Evolutionary conservation across 1,284 basidiomycete genomes (phyloP).

Genomic region (Fistulina hepatica): DNA sequence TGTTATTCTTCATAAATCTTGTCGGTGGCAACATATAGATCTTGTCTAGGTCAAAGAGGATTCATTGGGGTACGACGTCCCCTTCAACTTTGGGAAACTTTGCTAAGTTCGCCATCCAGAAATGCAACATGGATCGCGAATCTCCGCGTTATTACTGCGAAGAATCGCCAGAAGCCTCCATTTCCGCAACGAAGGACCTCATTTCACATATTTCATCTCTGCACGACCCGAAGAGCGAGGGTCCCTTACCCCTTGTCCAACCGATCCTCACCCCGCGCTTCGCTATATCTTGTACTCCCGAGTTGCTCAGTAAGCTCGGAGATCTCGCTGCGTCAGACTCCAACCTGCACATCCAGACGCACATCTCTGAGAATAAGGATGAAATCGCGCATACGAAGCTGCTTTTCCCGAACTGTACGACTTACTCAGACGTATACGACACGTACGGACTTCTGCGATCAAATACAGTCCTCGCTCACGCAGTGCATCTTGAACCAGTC

Average conservation of each 20-base stretch:
- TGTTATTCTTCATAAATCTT: conserved; percentile 12
- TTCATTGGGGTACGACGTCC: conserved; percentile 59
- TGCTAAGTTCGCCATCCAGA: conserved; percentile 31
- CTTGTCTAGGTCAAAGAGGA: conserved; percentile 66
- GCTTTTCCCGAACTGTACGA: conserved; percentile 50
- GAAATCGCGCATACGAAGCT: conserved; percentile 64
- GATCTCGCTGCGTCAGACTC: conserved; percentile 44
- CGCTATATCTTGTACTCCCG: conserved; percentile 80
- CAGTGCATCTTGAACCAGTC: conserved; percentile 64
- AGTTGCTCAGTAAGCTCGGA: conserved; percentile 61
- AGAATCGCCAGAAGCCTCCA: conserved; percentile 42
- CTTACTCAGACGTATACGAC: conserved; percentile 80
- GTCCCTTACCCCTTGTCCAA: conserved; percentile 49
- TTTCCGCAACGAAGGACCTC: conserved; percentile 52
- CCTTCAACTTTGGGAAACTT: conserved; percentile 24
- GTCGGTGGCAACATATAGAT: no score
- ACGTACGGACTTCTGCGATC: conserved; percentile 61
- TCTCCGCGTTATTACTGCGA: conserved; percentile 68
- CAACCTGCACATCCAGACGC: conserved; percentile 78
- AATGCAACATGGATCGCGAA: conserved; percentile 93
- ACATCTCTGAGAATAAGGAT: conserved; percentile 76
- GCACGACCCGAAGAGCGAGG: conserved; percentile 15
- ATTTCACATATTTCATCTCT: conserved; percentile 49
- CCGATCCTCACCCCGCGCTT: conserved; percentile 93
- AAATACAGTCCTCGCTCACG: conserved; percentile 87